Base-by-base conservation (phyloP, 78 protist genomes). In the Dictyostelium firmibasis region DNA sequence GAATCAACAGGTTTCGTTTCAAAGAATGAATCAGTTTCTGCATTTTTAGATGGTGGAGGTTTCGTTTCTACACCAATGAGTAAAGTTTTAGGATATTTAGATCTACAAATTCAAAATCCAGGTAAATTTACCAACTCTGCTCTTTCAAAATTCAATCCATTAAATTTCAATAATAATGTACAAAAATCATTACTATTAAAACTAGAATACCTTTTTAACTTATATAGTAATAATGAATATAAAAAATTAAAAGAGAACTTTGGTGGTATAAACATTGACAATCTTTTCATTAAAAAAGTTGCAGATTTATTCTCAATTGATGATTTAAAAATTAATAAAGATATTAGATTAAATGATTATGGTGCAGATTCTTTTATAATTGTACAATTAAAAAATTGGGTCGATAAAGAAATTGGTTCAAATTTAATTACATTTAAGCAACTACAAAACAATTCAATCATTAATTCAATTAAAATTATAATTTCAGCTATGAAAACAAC, bases 221-320 rank as follows among this genome's bases (percentile, higher is more conserved):
- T 70, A 70, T 13, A 27, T 70, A 9, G 20, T 29, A 29, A 70
- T 70, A 27, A 27, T 14, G 0, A 57, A 0, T 20, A n/a, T 57
- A 57, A 57, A 57, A 4, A n/a, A n/a, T n/a, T 20, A 0, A 70
- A 70, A 29, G 36, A 25, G 9, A 29, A 20, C 29, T 14, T 13
- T 25, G 31, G 27, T 23, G 23, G 77, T 31, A 31, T 14, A 70
- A 31, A 25, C 14, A 31, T 85, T 18, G 33, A 25, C 13, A 82
- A 85, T 36, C 36, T 57, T 1, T 77, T 85, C n/a, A 76, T 85
- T 27, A 79, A 77, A 31, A 44, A 38, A 6, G 47, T 85, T 47
- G 70, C 91, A 33, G 91, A 85, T 41, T 20, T 85, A 14, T 57
- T 85, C 14, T 85, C 91, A 16, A 85, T 85, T 29, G 36, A 29